Percentiles rank a stretch among this genome's conserved stretches.
phyloP scores from a whole-genome alignment of 371 early-diverging fungal species.

The Mucor saturninus region DNA sequence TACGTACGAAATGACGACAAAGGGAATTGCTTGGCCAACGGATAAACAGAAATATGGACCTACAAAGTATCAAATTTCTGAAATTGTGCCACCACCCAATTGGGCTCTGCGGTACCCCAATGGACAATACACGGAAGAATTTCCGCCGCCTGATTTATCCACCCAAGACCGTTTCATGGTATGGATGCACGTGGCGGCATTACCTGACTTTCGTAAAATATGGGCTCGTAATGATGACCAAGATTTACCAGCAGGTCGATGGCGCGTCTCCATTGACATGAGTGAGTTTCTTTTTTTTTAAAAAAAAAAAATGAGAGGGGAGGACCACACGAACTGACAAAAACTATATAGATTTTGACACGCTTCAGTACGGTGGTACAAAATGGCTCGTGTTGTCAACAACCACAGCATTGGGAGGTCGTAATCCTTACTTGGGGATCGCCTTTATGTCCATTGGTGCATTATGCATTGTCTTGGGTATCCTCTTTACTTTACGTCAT shows the following conservation, averaged over 20 bases:
- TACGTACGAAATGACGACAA: constrained; percentile 58
- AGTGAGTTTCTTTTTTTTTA: constrained; percentile 46
- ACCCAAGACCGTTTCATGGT: constrained; percentile 91
- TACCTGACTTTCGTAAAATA: constrained; percentile 96
- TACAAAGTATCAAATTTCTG: constrained; percentile 54
- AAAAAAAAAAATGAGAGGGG: background rate
- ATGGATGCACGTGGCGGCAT: constrained; percentile 98
- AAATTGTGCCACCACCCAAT: constrained; percentile 81
- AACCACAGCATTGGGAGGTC: constrained; percentile 90
- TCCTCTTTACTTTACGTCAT: constrained; percentile 84
- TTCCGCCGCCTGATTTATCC: constrained; percentile 74
- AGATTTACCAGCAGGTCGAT: constrained; percentile 62
- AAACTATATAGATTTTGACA: constrained; percentile 74
- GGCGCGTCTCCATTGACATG: constrained; percentile 70
- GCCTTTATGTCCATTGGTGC: constrained; percentile 92
- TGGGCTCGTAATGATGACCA: constrained; percentile 80
- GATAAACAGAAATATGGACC: constrained; percentile 77
- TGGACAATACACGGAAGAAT: constrained; percentile 38
- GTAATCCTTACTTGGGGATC: constrained; percentile 93
- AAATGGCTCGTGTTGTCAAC: constrained; percentile 94
- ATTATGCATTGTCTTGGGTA: constrained; percentile 83
- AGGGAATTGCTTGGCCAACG: constrained; percentile 89
- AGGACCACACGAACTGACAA: background rate
- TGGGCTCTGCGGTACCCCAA: constrained; percentile 70
- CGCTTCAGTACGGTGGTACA: constrained; percentile 83